Evolutionary conservation across 1,139 yeast genomes (phyloP), one percentile per base, ranked within the genome.

Genomic region (Kluyveromyces sp.): DNA sequence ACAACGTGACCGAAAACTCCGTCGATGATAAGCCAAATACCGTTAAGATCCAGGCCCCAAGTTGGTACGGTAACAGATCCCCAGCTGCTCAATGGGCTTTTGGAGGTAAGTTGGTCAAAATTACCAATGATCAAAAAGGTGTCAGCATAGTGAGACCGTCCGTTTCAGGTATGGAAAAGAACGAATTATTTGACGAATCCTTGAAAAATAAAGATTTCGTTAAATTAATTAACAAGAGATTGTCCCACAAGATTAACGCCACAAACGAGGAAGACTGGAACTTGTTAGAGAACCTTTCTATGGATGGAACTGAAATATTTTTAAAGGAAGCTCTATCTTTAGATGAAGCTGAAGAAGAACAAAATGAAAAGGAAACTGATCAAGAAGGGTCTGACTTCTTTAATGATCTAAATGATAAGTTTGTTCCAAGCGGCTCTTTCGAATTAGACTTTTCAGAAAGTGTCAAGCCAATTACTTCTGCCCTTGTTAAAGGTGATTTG

Each of bases 41-140:
- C 55, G 73, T 78, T 33, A 71, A 74, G 25, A 34, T 61, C 51
- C 96, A 89, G 66, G 95, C 97, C 26, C 99, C 99, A 39, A 65
- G 70, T 48, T 94, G 98, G 98, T 77, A 88, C 52, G 77, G 78
- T 53, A 74, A 83, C 53, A 89, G 89, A n/a, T 72, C 77, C 3
- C 73, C 83, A 42, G 96, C 83, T 7, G 72, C 81, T 4, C 60
- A 60, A 25, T 94, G 94, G 71, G 98, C 96, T 0, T 92, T 89
- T 68, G 98, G 98, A 47, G 95, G 96, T 39, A 88, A 86, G 67
- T 66, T 92, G 42, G 95, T 85, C 5, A 65, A 74, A 7, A 79
- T 87, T 31, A 64, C 67, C 39, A 70, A 72, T 34, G 68, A 68
- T 45, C 65, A 69, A 6, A 68, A 68, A 8, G 60, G 70, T 10